Conservation (phyloP, 1,284 basidiomycete genomes). For the Irpex lacteus region DNA sequence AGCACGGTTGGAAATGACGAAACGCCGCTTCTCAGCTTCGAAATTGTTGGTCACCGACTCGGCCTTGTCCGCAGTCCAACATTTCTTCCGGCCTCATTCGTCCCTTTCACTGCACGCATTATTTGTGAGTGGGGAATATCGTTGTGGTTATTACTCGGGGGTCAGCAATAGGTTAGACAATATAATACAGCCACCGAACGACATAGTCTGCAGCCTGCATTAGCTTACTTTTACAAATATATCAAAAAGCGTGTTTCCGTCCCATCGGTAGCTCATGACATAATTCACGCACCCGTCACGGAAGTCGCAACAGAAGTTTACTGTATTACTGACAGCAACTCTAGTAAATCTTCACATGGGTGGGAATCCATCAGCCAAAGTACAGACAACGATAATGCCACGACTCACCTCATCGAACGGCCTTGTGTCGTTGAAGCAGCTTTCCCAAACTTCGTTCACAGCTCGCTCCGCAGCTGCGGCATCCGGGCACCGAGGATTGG, state of each 20-base stretch:
- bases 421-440: conserved; percentile 92
- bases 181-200: not conserved
- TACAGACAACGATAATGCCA: not conserved
- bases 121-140: not conserved
- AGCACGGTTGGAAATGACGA: not conserved
- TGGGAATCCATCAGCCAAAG: not conserved
- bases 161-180: not conserved
- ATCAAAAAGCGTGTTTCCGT: not conserved
- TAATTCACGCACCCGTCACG: not conserved
- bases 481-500: conserved; percentile 81
- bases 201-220: not conserved
- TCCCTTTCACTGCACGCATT: not conserved
- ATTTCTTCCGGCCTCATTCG: not conserved
- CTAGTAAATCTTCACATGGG: conserved; percentile 6
- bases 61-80: not conserved
- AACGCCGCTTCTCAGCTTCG: not conserved
- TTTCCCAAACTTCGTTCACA: conserved; percentile 96
- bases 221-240: not conserved
- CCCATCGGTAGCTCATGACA: not conserved
- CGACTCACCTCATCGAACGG: conserved; percentile 89
- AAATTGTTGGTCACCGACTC: not conserved
- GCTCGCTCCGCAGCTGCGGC: conserved; percentile 78
- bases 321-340: not conserved
- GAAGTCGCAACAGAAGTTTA: not conserved
- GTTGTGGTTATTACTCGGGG: not conserved